Conservation (phyloP, 306 rosid species). For the Coriaria nepalensis region DNA sequence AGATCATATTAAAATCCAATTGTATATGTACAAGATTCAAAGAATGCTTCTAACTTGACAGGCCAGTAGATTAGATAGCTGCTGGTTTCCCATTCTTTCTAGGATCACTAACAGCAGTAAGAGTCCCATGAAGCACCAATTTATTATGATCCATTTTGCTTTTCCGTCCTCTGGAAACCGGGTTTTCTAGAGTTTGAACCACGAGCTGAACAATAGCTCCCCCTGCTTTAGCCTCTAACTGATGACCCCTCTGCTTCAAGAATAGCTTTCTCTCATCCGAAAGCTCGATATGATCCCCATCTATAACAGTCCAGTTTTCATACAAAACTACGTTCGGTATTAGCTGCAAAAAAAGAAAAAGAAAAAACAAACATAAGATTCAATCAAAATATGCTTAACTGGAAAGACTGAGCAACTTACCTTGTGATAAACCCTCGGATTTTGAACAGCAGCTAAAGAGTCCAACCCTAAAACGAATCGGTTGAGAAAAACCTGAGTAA, state of each 20-base stretch:
- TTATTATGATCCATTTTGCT: conserved; percentile 13
- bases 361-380: background rate
- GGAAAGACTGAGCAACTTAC: conserved; percentile 16
- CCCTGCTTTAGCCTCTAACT: conserved; percentile 18
- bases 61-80: conserved; percentile 19
- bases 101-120: conserved; percentile 77
- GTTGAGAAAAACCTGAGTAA: conserved; percentile 57
- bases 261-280: conserved; percentile 31
- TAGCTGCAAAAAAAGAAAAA: conserved; percentile 35
- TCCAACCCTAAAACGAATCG: conserved; percentile 54
- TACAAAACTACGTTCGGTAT: conserved; percentile 51
- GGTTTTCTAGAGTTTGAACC: conserved; percentile 40
- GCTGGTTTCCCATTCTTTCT: conserved; percentile 82
- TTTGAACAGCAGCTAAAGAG: conserved; percentile 62
- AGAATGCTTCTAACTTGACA: no score
- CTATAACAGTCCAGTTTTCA: conserved; percentile 48
- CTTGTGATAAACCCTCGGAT: conserved; percentile 65
- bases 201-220: conserved; percentile 58
- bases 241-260: conserved; percentile 58
- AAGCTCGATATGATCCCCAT: conserved; percentile 61
- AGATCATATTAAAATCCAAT: no score
- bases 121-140: conserved; percentile 29
- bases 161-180: conserved; percentile 22
- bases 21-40: no score
- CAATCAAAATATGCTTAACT: background rate